Base-by-base conservation (phyloP, 2,329 filamentous ascomycete genomes). In the Exophiala sp. region DNA sequence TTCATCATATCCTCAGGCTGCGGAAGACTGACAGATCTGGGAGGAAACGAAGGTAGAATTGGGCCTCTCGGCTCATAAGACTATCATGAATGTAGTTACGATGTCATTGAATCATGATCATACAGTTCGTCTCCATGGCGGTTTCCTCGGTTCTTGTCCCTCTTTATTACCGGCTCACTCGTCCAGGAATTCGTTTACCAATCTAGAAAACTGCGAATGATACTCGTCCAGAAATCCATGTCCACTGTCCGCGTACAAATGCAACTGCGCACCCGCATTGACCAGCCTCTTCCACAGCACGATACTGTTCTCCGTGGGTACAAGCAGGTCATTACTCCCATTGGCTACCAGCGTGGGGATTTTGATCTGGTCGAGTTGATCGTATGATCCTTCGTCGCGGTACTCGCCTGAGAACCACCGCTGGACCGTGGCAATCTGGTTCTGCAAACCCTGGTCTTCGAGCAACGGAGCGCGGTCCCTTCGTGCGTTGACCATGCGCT, bases 211-310 rank as follows among this genome's bases (percentile, higher is more conserved):
- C 3, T 54, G 50, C 2, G 32, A 42, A 29, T 50, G 47, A 18
- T 55, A 58, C 52, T 58, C 50, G 21, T 52, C 47, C 42, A 58
- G 18, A 18, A 58, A 58, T 3, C 55, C 55, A 39, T 55, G 55
- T 5, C 55, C 52, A 20, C 43, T 52, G 33, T 58, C 51, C 32
- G 52, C 46, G 29, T 58, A 58, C 51, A 58, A 33, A 41, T 54
- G 51, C 51, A 58, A 40, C 9, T 42, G 50, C 11, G 47, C 55
- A 12, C 55, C 50, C 29, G 47, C 29, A 44, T 43, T 45, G 21
- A 46, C 48, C 41, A 54, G 34, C 11, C 50, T 39, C 41, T 50
- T 50, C 50, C 51, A 57, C 39, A 57, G 34, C 12, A 51, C 42
- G 33, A 45, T 49, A 36, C 55, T 57, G 21, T 54, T 54, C 39